Evolutionary conservation across 2,329 filamentous ascomycete genomes (phyloP).

Genomic region (Hyphodiscus sp.): DNA sequence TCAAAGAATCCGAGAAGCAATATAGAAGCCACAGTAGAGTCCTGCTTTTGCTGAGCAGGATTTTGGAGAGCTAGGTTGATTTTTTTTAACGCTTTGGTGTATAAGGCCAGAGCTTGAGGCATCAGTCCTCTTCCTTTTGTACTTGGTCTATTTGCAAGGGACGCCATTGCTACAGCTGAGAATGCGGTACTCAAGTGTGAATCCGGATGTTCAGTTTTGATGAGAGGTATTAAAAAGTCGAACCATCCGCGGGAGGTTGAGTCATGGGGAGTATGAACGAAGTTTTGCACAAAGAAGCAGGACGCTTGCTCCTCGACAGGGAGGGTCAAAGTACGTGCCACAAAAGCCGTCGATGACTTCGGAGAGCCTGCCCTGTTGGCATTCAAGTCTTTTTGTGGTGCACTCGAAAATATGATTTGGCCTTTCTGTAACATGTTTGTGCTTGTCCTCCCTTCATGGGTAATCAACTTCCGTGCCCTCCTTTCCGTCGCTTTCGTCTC

Average conservation of each 20-base stretch:
- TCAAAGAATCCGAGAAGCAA: conserved; percentile 56
- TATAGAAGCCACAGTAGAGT: conserved; percentile 53
- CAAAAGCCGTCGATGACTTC: conserved; percentile 2
- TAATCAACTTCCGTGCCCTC: conserved; percentile 50
- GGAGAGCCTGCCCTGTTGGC: conserved; percentile 1
- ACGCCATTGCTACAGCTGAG: conserved; percentile 52
- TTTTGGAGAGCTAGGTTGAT: conserved; percentile 49
- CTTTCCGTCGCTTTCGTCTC: conserved; percentile 63
- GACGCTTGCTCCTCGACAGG: conserved; percentile 49
- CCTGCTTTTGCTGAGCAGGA: conserved; percentile 42
- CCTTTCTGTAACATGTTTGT: conserved; percentile 13
- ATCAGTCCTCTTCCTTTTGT: conserved; percentile 28
- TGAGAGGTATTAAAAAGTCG: conserved; percentile 51
- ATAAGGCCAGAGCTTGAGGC: conserved; percentile 42
- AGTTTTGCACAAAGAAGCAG: conserved; percentile 56
- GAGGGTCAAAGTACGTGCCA: conserved; percentile 35
- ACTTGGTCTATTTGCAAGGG: conserved; percentile 45
- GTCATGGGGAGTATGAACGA: conserved; percentile 46
- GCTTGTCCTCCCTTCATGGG: conserved; percentile 37
- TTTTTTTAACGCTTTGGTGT: conserved; percentile 46
- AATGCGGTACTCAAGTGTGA: conserved; percentile 51
- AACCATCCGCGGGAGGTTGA: conserved; percentile 49
- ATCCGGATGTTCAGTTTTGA: conserved; percentile 38
- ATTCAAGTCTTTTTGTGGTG: not conserved
- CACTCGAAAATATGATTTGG: conserved; percentile 6